Percentiles rank a stretch among this genome's conserved stretches.
These are phyloP conservation scores for Taxillus chinensis DNA, from an alignment of 164 flowering plant species.

Conservation along the genomic window DNA sequence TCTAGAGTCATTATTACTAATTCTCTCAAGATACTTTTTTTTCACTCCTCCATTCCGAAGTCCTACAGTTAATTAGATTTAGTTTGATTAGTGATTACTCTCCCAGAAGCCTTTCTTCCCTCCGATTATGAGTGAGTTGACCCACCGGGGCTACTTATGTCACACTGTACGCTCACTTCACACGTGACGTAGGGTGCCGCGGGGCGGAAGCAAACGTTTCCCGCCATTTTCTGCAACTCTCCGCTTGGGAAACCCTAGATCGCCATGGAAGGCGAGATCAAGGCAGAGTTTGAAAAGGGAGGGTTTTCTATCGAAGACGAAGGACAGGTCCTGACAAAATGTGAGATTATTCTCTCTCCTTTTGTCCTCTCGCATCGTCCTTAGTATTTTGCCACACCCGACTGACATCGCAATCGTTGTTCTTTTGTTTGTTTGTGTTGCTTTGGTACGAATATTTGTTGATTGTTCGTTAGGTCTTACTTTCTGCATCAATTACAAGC, in stretches of 20 bases:
- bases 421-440: background rate
- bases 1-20: too few relatives aligned
- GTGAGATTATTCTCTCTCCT: slow-evolving; percentile 24
- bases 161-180: too few relatives aligned
- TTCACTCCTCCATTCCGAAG: too few relatives aligned
- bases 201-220: background rate
- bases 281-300: slow-evolving; percentile 47
- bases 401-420: background rate
- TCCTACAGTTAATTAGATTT: too few relatives aligned
- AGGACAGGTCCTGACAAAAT: slow-evolving; percentile 54
- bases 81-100: too few relatives aligned
- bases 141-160: too few relatives aligned
- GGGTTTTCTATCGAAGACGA: slow-evolving; percentile 63
- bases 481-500: slow-evolving; percentile 72
- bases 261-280: slow-evolving; percentile 75
- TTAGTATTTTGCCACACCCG: background rate
- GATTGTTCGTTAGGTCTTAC: slow-evolving; percentile 44
- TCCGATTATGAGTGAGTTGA: too few relatives aligned
- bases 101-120: too few relatives aligned
- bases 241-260: slow-evolving; percentile 13
- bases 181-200: too few relatives aligned
- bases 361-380: background rate
- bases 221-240: slow-evolving; percentile 21
- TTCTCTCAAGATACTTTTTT: too few relatives aligned
- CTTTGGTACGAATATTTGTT: background rate